Evolutionary conservation across 768 basidiomycete species (phyloP), one percentile per base, ranked within the genome.

Genomic region (Tylopilus subfusipes): DNA sequence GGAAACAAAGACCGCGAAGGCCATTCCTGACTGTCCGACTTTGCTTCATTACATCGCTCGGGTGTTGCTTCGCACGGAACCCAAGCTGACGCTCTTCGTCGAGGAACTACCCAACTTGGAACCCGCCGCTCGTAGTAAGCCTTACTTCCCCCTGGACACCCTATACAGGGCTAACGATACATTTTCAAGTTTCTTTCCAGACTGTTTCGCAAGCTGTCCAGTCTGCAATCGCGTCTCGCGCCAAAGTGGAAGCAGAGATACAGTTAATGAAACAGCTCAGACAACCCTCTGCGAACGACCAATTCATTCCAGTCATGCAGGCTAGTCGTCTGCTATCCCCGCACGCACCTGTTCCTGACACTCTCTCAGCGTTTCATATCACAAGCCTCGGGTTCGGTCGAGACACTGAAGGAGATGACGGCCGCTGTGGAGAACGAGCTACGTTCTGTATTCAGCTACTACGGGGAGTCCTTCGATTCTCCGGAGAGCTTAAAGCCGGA

Each of bases 11-110:
- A 89, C 90, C 1, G 82, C 80, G 0, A 85, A 82, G 53, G 81
- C 80, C 0, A 80, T 81, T 0, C 46, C 81, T 0, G 82, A 82
- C 8, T 95, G 91, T 59, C 92, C 93, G 0, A 96, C 93, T 0
- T 74, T 98, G n/a, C 76, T 97, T 13, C 94, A 96, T 68, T 96
- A 93, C 65, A 68, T 96, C n/a, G 91, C 90, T 13, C 79, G 81
- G 44, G 78, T 89, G 7, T 75, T 96, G 16, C 62, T 89, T 53
- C 80, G 85, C 29, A 78, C 78, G 7, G 85, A 94, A 63, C 80
- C 87, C 0, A 73, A 77, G 0, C 67, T 91, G 13, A 72, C 88
- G 5, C 76, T 77, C 18, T 95, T 94, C 68, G 79, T 90, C 5
- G 86, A 91, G 24, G 93, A 95, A 13, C 71, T 91, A 61, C 86